Evolutionary conservation across 805 yeast species (phyloP), one percentile per base, ranked within the genome.

Genomic region (Naumovozyma castellii): DNA sequence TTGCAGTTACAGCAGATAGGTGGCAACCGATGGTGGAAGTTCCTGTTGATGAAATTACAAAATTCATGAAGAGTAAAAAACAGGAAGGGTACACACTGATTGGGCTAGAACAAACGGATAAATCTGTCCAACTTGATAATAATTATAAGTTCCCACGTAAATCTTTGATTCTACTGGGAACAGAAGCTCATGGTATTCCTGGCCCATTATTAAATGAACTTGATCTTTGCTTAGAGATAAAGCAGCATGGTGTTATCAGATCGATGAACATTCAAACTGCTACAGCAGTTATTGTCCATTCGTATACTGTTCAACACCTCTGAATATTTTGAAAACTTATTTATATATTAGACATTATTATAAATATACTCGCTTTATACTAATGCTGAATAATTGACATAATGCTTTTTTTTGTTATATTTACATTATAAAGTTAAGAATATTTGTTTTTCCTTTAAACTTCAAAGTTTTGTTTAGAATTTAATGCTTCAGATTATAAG

Each of bases 191-290:
- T 57, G 97, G 97, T 40, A 78, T 88, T 40, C 95, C 95, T 0
- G 95, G 95, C 5, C 80, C 80, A 31, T 63, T 88, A 19, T 64
- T 88, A 40, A 80, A 84, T 0, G 90, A 84, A 53, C 66, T 90
- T 25, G 97, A 88, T 55, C 66, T 79, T 48, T 88, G 96, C 57
- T 76, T 90, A 32, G 95, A 88, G 54, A 88, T 88, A 50, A 84
- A 86, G 55, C 97, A 88, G 57, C 80, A 77, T 32, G 97, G 97
- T 13, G 87, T 88, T 14, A 78, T 90, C 32, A 71, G 97, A 49
- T 87, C 96, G 1, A 88, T 88, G 97, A 88, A 88, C 54, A 88
- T 88, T 45, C 97, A 88, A 64, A 88, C 97, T 0, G 97, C 97
- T 1, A 80, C 97, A 0, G 97, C 97, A 0, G 87, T 88, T 16